Evolutionary conservation across 345 rosid genomes (phyloP), one percentile per base, ranked within the genome.

Genomic region (Schrenkiella parvula): DNA sequence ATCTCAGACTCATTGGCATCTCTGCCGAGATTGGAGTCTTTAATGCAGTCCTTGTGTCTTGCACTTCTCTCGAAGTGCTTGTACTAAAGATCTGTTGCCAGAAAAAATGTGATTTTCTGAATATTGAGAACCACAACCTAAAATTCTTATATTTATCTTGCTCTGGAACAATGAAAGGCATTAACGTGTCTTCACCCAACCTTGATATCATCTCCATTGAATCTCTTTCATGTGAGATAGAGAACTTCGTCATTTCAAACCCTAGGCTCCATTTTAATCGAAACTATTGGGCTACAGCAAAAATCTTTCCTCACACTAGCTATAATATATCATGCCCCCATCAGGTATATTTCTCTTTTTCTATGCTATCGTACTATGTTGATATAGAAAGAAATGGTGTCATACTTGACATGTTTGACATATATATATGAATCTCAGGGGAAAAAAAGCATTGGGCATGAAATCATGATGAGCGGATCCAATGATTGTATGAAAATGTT

Each of bases 51-150:
- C 54, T 61, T 17, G 9, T 37, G 1, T 61, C 62, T 10, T 71
- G 62, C 53, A 32, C 60, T 59, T 59, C 47, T 39, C 64, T 59
- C 32, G 31, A 59, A 59, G 47, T 23, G 28, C 64, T 59, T 38
- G 19, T 15, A 2, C 18, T 59, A 59, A 2, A 14, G 2, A 22
- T 59, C 18, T 38, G 1, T 1, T 22, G 31, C 47, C 32, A 13
- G 32, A 22, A 38, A 57, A 34, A 23, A 3, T 9, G 23, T 5
- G 63, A 43, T 14, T 0, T 8, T 52, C 34, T 54, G 39, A 28
- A 54, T 8, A 54, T 54, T 28, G 61, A 62, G 18, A 43, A 71
- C 34, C 26, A 14, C 28, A 51, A 31, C 0, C 15, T 62, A 7
- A 41, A 46, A 53, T 2, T 28, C 5, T 18, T 71, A 22, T 32